Evolutionary conservation across 2,329 filamentous ascomycete genomes (phyloP).

Genomic region (Xylariaceae sp.): DNA sequence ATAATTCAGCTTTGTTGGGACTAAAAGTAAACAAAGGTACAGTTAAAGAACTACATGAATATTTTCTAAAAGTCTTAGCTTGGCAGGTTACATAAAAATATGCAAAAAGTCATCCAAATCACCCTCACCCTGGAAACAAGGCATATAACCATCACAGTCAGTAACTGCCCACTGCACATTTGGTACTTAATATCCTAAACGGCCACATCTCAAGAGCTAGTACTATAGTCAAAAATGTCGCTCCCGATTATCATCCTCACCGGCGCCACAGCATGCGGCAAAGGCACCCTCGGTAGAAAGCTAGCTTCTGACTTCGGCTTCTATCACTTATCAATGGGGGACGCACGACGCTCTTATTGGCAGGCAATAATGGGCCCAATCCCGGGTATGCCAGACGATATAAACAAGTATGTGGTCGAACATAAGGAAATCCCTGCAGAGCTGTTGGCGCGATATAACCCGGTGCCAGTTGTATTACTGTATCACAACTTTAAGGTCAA

Average conservation of each 20-base stretch:
- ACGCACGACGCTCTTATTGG: not conserved
- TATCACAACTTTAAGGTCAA: not conserved
- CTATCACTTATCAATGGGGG: slow-evolving; percentile 21
- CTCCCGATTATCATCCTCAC: slow-evolving; percentile 26
- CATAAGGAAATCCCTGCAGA: not conserved
- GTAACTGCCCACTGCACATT: too few relatives aligned
- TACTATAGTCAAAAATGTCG: too few relatives aligned
- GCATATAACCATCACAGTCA: too few relatives aligned
- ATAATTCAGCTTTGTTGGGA: too few relatives aligned
- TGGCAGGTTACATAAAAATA: too few relatives aligned
- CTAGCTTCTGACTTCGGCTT: slow-evolving; percentile 22
- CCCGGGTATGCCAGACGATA: not conserved
- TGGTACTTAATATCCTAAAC: too few relatives aligned
- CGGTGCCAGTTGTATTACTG: not conserved
- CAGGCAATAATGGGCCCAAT: not conserved
- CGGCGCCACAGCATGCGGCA: slow-evolving; percentile 22
- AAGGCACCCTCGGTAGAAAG: slow-evolving; percentile 14
- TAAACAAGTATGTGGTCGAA: not conserved
- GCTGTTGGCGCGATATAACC: not conserved
- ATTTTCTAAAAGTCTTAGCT: too few relatives aligned
- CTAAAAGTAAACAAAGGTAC: too few relatives aligned
- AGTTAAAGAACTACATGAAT: too few relatives aligned
- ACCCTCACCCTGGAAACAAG: too few relatives aligned
- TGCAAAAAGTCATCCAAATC: too few relatives aligned
- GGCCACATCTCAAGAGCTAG: too few relatives aligned